Evolutionary conservation across 1,139 yeast genomes (phyloP).

Genomic region (Waltiozyma sp.): DNA sequence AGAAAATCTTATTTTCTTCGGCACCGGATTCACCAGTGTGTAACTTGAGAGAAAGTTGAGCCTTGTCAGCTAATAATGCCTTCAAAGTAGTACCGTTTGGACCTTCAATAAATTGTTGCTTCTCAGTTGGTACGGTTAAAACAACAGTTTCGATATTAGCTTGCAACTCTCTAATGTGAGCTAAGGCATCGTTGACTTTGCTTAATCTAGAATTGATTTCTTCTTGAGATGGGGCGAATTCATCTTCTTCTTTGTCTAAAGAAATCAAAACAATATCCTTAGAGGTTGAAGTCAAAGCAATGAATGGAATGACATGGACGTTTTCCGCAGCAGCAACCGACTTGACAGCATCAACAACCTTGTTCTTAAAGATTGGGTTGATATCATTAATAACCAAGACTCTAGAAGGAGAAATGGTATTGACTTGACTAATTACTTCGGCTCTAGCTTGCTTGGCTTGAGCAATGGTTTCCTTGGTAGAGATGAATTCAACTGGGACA

Average conservation of each 20-base stretch:
- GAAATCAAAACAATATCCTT: constrained; percentile 34
- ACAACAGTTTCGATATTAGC: constrained; percentile 39
- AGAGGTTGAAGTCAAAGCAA: constrained; percentile 27
- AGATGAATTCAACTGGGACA: constrained; percentile 34
- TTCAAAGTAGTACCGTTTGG: constrained; percentile 47
- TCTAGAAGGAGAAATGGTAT: constrained; percentile 58
- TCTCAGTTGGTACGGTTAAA: constrained; percentile 40
- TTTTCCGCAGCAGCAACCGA: constrained; percentile 37
- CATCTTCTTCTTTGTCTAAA: constrained; percentile 35
- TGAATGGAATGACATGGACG: constrained; percentile 47
- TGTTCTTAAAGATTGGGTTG: constrained; percentile 52
- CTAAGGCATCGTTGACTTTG: constrained; percentile 38
- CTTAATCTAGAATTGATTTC: constrained; percentile 36
- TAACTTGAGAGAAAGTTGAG: constrained; percentile 19
- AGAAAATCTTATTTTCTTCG: constrained; percentile 39
- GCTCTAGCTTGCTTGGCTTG: constrained; percentile 48
- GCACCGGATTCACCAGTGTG: constrained; percentile 27
- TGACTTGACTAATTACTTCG: constrained; percentile 62
- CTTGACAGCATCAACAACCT: constrained; percentile 31
- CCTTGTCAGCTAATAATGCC: constrained; percentile 32
- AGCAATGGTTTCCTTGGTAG: constrained; percentile 28
- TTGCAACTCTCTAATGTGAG: constrained; percentile 49
- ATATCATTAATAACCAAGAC: constrained; percentile 53
- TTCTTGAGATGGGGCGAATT: constrained; percentile 40
- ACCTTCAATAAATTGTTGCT: constrained; percentile 51